A percentile compares a stretch with the other conserved stretches of the same genome.
Conservation (phyloP, 768 basidiomycete genomes). For the Trametes punicea region DNA sequence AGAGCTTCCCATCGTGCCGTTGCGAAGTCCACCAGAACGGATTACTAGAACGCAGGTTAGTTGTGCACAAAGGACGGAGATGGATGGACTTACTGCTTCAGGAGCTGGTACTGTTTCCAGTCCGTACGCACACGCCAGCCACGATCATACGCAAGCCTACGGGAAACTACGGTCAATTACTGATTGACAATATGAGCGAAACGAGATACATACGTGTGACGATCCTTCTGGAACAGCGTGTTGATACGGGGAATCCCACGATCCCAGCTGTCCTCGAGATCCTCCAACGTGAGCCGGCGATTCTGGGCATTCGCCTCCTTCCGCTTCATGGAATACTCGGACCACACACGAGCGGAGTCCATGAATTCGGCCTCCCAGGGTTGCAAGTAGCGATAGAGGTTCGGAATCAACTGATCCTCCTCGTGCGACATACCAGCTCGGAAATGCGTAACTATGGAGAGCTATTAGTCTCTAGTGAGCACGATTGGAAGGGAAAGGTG, state of each 20-base stretch:
- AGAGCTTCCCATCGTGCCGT: constrained; percentile 92
- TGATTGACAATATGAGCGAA: not conserved
- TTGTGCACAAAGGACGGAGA: not conserved
- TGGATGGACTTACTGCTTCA: constrained; percentile 68
- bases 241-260: constrained; percentile 98
- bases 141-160: constrained; percentile 91
- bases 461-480: not conserved
- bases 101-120: constrained; percentile 95
- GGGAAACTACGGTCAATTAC: not conserved
- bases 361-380: constrained; percentile 98
- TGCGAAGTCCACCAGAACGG: constrained; percentile 99
- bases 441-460: constrained; percentile 84
- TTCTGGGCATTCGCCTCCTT: constrained; percentile 99
- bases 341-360: constrained; percentile 98
- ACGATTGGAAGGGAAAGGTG: not conserved
- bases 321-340: constrained; percentile 98
- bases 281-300: constrained; percentile 92
- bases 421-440: constrained; percentile 98
- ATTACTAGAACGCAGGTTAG: constrained; percentile 49
- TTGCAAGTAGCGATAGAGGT: constrained; percentile 93
- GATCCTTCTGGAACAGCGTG: constrained; percentile 98
- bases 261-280: constrained; percentile 98
- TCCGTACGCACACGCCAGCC: constrained; percentile 98
- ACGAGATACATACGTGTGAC: constrained; percentile 65
- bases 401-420: constrained; percentile 93